Conservation (phyloP, 129 eudicot genomes). For the Mikania micrantha region DNA sequence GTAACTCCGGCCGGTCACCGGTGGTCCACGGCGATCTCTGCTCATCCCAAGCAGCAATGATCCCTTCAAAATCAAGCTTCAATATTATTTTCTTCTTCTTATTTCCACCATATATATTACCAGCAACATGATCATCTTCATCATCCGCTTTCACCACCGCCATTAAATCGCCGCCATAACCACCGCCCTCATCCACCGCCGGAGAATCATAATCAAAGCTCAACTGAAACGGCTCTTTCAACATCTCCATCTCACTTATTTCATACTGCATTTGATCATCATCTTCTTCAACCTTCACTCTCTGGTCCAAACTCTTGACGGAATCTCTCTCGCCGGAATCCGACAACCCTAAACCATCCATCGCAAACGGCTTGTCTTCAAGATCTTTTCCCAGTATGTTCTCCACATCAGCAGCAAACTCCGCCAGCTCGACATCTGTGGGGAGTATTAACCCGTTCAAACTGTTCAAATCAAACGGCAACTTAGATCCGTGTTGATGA, state of each 20-base stretch:
- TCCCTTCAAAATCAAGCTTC: conserved; percentile 69
- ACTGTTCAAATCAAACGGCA: conserved; percentile 15
- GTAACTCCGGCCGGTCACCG: conserved; percentile 71
- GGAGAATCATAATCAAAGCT: conserved; percentile 59
- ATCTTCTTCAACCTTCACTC: conserved; percentile 47
- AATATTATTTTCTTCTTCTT: conserved; percentile 42
- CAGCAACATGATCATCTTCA: conserved; percentile 4
- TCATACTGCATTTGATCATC: conserved; percentile 19
- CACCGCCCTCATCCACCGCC: background rate
- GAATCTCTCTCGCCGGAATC: conserved; percentile 25
- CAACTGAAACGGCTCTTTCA: conserved; percentile 53
- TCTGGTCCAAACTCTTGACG: conserved; percentile 22
- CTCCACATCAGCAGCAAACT: conserved; percentile 84
- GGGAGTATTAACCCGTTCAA: conserved; percentile 39
- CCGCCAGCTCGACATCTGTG: conserved; percentile 64
- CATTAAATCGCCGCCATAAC: background rate
- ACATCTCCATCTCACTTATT: conserved; percentile 24
- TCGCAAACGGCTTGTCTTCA: conserved; percentile 53
- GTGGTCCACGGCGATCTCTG: conserved; percentile 72
- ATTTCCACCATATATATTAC: conserved; percentile 4
- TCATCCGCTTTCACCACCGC: conserved; percentile 20
- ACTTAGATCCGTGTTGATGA: conserved; percentile 8
- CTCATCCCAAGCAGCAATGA: conserved; percentile 75
- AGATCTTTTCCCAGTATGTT: conserved; percentile 67
- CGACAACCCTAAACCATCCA: conserved; percentile 48